phyloP scores from a whole-genome alignment of 179 eudicot genomes.

The Amaranthus tricolor region DNA sequence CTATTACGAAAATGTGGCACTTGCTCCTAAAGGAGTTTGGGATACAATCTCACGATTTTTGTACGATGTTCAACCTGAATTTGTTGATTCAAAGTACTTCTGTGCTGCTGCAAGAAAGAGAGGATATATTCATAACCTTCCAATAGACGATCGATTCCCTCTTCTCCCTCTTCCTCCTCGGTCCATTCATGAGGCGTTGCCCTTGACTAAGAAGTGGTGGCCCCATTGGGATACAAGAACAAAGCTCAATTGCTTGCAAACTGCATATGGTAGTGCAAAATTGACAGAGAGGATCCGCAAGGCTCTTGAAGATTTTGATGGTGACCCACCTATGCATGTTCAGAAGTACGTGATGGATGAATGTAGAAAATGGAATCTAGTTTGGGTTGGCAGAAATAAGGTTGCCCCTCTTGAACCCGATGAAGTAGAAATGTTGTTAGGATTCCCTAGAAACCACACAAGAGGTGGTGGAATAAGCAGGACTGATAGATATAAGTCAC shows the following conservation, averaged over 20 bases:
- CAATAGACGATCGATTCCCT: slow-evolving; percentile 43
- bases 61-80: slow-evolving; percentile 55
- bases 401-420: slow-evolving; percentile 62
- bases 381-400: slow-evolving; percentile 67
- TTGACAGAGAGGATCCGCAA: slow-evolving; percentile 48
- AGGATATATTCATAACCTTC: slow-evolving; percentile 68
- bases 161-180: slow-evolving; percentile 56
- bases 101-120: slow-evolving; percentile 72
- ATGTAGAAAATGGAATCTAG: slow-evolving; percentile 57
- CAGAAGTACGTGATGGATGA: slow-evolving; percentile 40
- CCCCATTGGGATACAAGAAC: slow-evolving; percentile 58
- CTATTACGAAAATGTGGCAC: slow-evolving; percentile 62
- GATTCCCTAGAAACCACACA: slow-evolving; percentile 60
- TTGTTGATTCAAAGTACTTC: slow-evolving; percentile 55
- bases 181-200: slow-evolving; percentile 52
- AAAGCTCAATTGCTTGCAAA: slow-evolving; percentile 53
- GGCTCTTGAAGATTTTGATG: slow-evolving; percentile 41
- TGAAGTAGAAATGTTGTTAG: slow-evolving; percentile 58
- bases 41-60: slow-evolving; percentile 49
- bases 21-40: slow-evolving; percentile 71
- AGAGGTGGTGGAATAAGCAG: slow-evolving; percentile 43
- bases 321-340: slow-evolving; percentile 37
- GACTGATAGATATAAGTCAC: slow-evolving; percentile 54
- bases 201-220: slow-evolving; percentile 54
- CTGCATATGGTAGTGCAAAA: slow-evolving; percentile 50